phyloP scores from a whole-genome alignment of 1,139 yeast genomes.

The Petasospora rhodanensis region DNA sequence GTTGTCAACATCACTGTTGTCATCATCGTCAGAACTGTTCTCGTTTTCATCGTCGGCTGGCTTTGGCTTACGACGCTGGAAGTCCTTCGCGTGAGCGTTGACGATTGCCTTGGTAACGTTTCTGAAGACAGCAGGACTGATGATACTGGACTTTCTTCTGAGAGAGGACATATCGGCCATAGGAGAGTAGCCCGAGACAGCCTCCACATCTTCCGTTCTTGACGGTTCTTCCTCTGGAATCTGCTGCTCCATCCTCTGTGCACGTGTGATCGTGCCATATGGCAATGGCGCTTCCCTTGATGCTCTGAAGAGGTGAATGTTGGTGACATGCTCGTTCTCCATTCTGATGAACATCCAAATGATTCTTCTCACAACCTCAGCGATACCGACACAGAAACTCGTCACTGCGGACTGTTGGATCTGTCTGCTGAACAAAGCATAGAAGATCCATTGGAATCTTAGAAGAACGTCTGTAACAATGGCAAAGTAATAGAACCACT shows the following conservation, averaged over 20 bases:
- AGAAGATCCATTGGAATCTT: constrained; percentile 89
- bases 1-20: constrained; percentile 32
- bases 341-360: constrained; percentile 89
- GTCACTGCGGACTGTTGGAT: constrained; percentile 90
- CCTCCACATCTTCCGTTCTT: too few species aligned
- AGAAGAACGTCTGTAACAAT: constrained; percentile 68
- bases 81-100: constrained; percentile 83
- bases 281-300: constrained; percentile 86
- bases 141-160: constrained; percentile 17
- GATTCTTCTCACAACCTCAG: constrained; percentile 77
- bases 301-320: constrained; percentile 79
- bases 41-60: constrained; percentile 35
- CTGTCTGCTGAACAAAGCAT: constrained; percentile 61
- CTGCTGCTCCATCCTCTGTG: constrained; percentile 5
- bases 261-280: constrained; percentile 42
- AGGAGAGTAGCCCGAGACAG: too few species aligned
- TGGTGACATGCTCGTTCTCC: constrained; percentile 94
- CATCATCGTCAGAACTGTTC: constrained; percentile 28
- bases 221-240: too few species aligned
- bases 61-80: constrained; percentile 51
- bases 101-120: constrained; percentile 60
- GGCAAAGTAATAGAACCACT: constrained; percentile 63
- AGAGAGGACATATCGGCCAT: not conserved
- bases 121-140: constrained; percentile 34
- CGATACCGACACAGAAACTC: constrained; percentile 75